Conservation (phyloP, 2,329 filamentous ascomycete genomes). For the Aspergillus sp. region DNA sequence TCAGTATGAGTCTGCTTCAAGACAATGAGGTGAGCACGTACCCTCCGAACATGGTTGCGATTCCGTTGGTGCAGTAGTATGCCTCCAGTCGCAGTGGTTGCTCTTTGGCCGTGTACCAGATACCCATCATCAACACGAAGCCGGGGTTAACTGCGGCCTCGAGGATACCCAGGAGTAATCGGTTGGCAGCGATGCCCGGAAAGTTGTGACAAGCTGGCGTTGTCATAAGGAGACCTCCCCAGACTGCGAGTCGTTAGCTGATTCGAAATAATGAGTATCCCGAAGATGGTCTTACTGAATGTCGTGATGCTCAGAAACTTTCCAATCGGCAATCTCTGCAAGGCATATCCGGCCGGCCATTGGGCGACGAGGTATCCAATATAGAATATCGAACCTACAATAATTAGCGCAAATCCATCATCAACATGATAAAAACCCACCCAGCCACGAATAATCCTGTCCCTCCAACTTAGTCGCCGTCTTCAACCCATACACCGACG, state of each 20-base stretch:
- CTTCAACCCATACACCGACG: constrained; percentile 26
- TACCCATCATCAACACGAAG: constrained; percentile 46
- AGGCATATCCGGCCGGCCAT: constrained; percentile 38
- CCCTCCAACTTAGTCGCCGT: constrained; percentile 18
- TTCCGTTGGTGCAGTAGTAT: constrained; percentile 54
- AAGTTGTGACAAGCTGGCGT: constrained; percentile 41
- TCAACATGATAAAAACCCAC: constrained; percentile 9
- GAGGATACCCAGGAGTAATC: constrained; percentile 43
- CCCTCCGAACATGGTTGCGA: constrained; percentile 57
- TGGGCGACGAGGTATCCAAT: constrained; percentile 45
- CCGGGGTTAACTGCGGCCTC: constrained; percentile 45
- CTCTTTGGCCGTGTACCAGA: constrained; percentile 45
- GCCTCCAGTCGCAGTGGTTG: constrained; percentile 48
- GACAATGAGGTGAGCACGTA: constrained; percentile 14
- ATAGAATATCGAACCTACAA: constrained; percentile 41
- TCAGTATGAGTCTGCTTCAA: neutral
- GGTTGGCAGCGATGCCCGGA: constrained; percentile 37
- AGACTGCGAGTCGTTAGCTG: constrained; percentile 17
- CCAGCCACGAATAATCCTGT: constrained; percentile 22
- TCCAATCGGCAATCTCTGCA: constrained; percentile 42
- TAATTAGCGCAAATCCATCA: neutral
- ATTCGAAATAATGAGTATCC: too few species aligned
- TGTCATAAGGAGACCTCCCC: constrained; percentile 41
- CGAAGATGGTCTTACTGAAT: constrained; percentile 15
- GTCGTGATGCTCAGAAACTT: constrained; percentile 40